phyloP scores from a whole-genome alignment of 192 early-diverging fungal genomes.

The Backusella macrospora region DNA sequence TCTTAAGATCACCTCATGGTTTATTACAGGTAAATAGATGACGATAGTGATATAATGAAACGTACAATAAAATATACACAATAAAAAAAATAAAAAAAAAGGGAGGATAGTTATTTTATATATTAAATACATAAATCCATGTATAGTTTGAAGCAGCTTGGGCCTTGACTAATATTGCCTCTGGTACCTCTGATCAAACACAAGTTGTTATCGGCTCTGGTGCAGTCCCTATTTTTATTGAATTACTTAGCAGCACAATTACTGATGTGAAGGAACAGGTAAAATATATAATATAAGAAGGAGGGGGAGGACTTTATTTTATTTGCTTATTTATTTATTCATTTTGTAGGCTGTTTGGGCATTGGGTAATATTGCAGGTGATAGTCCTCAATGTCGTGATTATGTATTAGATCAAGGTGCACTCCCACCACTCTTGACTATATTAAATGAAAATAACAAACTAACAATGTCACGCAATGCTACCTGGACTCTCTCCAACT shows the following conservation, averaged over 20 bases:
- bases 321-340: background rate
- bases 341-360: slow-evolving; percentile 90
- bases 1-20: slow-evolving; percentile 82
- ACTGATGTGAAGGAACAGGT: slow-evolving; percentile 95
- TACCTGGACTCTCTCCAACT: slow-evolving; percentile 98
- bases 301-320: background rate
- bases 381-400: slow-evolving; percentile 89
- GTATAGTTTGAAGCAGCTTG: slow-evolving; percentile 96
- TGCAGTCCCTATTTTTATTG: slow-evolving; percentile 91
- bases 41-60: background rate
- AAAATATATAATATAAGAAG: slow-evolving; percentile 6
- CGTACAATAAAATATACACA: background rate
- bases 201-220: slow-evolving; percentile 91
- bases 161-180: slow-evolving; percentile 99
- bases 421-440: slow-evolving; percentile 81
- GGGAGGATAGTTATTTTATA: background rate
- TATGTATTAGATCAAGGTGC: slow-evolving; percentile 83
- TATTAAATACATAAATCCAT: background rate
- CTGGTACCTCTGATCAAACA: slow-evolving; percentile 92
- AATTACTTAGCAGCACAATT: slow-evolving; percentile 79
- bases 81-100: background rate
- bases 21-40: slow-evolving; percentile 73
- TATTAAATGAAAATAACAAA: slow-evolving; percentile 91
- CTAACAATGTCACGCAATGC: slow-evolving; percentile 98
- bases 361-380: slow-evolving; percentile 98